Evolutionary conservation across 495 filamentous ascomycete species (phyloP).

Genomic region (Stereocaulon alpinum): DNA sequence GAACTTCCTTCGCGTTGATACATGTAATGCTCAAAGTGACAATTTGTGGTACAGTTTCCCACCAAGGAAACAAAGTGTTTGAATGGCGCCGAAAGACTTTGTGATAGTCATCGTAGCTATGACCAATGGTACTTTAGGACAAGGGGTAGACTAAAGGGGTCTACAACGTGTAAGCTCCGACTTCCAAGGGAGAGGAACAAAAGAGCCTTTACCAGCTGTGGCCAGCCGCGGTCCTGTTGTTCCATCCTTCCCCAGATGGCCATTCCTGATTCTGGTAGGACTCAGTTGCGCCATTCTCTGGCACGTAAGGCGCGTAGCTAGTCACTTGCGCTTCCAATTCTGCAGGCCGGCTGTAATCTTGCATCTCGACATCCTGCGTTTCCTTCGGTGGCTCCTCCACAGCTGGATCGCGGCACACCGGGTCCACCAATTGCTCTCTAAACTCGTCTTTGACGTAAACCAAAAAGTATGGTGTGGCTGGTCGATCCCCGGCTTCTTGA

Average conservation of each 20-base stretch:
- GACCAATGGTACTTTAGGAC: not conserved
- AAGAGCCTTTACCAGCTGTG: constrained; percentile 8
- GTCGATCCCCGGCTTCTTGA: constrained; percentile 44
- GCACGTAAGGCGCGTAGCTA: constrained; percentile 3
- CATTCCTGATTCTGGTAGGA: not conserved
- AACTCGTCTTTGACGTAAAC: constrained; percentile 64
- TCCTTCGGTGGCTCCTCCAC: constrained; percentile 21
- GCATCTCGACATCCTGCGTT: constrained; percentile 16
- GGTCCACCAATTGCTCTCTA: constrained; percentile 51
- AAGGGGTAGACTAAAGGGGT: constrained; percentile 2
- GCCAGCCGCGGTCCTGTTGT: constrained; percentile 1
- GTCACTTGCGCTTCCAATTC: constrained; percentile 3
- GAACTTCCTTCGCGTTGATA: not conserved
- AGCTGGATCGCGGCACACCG: constrained; percentile 40
- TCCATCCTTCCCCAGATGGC: constrained; percentile 1
- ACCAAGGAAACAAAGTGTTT: not conserved
- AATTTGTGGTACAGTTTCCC: not conserved
- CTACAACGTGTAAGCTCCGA: constrained; percentile 1
- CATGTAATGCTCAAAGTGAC: not conserved
- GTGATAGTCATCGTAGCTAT: not conserved
- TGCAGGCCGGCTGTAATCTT: constrained; percentile 9
- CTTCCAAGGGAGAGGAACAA: not conserved
- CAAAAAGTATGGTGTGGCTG: constrained; percentile 74
- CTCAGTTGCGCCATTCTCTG: not conserved
- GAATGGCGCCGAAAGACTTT: not conserved